phyloP scores from a whole-genome alignment of 441 rosid genomes.

The Gossypium schwendimanii region DNA sequence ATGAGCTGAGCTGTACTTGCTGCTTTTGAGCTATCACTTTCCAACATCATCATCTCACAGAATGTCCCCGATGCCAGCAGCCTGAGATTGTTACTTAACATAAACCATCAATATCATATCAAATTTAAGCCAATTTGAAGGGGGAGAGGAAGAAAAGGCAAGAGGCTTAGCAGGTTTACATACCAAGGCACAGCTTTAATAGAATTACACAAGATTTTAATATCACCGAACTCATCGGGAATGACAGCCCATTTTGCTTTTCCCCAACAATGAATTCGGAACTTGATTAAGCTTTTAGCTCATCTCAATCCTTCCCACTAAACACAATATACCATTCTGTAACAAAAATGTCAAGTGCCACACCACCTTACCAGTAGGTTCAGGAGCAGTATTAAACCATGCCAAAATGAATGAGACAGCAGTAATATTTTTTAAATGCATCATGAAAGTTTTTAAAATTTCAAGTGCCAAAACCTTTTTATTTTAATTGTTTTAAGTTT shows the following conservation, averaged over 20 bases:
- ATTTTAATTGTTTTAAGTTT: not conserved
- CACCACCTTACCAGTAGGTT: not conserved
- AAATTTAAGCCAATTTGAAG: not conserved
- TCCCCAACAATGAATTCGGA: not conserved
- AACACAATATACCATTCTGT: not conserved
- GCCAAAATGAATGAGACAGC: not conserved
- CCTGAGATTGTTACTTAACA: not conserved
- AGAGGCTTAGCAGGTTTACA: not conserved
- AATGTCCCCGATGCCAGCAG: not conserved
- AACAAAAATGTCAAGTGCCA: not conserved
- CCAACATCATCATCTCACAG: not conserved
- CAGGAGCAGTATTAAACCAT: not conserved
- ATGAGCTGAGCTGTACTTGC: not conserved
- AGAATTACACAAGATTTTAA: not conserved
- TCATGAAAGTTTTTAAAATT: not conserved
- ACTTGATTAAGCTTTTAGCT: not conserved
- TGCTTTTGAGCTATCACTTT: not conserved
- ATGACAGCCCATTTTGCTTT: not conserved
- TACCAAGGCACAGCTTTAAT: not conserved
- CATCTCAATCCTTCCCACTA: not conserved
- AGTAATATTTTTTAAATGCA: not conserved
- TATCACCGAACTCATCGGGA: not conserved
- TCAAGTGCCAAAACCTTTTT: not conserved
- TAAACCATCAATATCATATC: not conserved
- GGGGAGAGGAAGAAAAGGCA: not conserved